Evolutionary conservation across 176 grass and related monocot species (phyloP).

Genomic region (Dactylis glomerata): DNA sequence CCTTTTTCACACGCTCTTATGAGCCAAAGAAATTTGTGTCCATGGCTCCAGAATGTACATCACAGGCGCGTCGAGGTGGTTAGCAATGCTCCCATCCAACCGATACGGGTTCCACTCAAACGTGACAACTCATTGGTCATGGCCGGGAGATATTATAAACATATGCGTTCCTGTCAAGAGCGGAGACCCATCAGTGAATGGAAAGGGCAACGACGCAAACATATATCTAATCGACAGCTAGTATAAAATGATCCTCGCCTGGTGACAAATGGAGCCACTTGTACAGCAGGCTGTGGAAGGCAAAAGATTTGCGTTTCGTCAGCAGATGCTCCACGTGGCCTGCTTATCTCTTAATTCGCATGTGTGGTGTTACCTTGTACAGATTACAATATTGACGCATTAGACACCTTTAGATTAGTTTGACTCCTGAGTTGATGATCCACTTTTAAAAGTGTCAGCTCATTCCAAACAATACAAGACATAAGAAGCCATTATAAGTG

Average conservation of each 20-base stretch:
- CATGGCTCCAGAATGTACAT: conserved; percentile 22
- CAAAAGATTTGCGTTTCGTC: conserved; percentile 8
- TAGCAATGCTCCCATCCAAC: conserved; percentile 56
- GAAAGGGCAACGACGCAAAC: conserved; percentile 6
- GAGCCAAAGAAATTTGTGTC: background rate
- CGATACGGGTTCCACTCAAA: conserved; percentile 46
- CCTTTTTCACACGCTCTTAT: background rate
- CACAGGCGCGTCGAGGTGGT: conserved; percentile 36
- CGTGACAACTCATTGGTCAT: conserved; percentile 44
- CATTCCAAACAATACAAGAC: no score
- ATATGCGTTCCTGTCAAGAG: conserved; percentile 31
- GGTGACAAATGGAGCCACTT: conserved; percentile 33
- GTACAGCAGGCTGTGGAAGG: conserved; percentile 8
- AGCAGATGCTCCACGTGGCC: conserved; percentile 28
- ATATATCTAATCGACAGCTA: conserved; percentile 1
- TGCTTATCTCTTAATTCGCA: conserved; percentile 13
- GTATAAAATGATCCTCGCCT: conserved; percentile 20
- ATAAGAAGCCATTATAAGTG: no score
- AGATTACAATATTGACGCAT: background rate
- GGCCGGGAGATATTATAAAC: conserved; percentile 44
- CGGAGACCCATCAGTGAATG: conserved; percentile 18
- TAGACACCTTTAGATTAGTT: conserved; percentile 12
- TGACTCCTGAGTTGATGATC: background rate
- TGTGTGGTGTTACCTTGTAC: background rate
- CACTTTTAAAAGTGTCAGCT: no score